A percentile compares a stretch with the other conserved stretches of the same genome.
Evolutionary conservation across 805 yeast species (phyloP).

Genomic region (Yamadazyma paraphyllophila): DNA sequence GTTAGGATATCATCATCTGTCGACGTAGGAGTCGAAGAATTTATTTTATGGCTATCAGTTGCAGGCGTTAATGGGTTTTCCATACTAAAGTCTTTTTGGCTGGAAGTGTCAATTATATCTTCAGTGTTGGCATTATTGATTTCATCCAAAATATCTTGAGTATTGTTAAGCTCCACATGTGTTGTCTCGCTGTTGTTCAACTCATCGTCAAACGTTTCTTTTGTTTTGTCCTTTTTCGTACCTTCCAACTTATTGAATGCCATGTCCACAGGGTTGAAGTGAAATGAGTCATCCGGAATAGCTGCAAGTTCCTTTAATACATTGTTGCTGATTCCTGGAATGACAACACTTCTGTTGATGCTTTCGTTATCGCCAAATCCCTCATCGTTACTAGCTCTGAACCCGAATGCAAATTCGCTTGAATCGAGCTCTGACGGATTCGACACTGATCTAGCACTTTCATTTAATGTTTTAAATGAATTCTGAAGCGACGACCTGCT

Average conservation of each 20-base stretch:
- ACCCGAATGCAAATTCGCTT: slow-evolving; percentile 7
- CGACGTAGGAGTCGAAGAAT: background rate
- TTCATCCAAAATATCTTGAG: slow-evolving; percentile 37
- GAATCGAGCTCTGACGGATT: background rate
- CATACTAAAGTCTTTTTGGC: slow-evolving; percentile 16
- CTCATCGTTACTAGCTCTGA: slow-evolving; percentile 6
- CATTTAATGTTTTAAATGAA: slow-evolving; percentile 13
- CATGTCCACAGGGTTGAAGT: slow-evolving; percentile 61
- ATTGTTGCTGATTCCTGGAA: slow-evolving; percentile 49
- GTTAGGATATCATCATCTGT: background rate
- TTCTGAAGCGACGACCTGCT: slow-evolving; percentile 13
- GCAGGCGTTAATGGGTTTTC: slow-evolving; percentile 35
- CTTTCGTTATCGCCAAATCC: slow-evolving; percentile 3
- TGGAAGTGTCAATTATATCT: slow-evolving; percentile 24
- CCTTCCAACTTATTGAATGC: slow-evolving; percentile 79
- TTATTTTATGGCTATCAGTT: background rate
- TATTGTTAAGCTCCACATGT: slow-evolving; percentile 18
- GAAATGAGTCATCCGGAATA: slow-evolving; percentile 73
- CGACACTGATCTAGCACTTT: background rate
- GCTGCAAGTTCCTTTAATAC: slow-evolving; percentile 64
- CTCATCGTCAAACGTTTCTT: slow-evolving; percentile 1
- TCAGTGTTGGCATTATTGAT: slow-evolving; percentile 40
- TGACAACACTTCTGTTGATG: slow-evolving; percentile 42
- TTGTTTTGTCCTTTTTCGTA: slow-evolving; percentile 10
- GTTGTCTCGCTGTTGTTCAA: slow-evolving; percentile 12